phyloP scores from a whole-genome alignment of 352 stramenopile genomes.

The Aphanomyces invadans region DNA sequence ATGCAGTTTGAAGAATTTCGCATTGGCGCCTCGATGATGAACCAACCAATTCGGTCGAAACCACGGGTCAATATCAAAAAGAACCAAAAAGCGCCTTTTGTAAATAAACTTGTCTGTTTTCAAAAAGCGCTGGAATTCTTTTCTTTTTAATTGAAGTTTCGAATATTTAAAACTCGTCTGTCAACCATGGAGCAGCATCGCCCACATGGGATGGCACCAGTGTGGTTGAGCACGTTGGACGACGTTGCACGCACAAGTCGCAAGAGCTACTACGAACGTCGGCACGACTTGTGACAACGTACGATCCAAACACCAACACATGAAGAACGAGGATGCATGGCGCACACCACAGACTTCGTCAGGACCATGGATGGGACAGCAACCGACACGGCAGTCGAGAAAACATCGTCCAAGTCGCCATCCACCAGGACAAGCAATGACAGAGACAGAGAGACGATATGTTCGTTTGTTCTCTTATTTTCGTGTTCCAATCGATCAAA shows the following conservation, averaged over 20 bases:
- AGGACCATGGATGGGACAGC: neutral
- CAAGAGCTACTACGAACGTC: too few species aligned
- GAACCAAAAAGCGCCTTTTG: neutral
- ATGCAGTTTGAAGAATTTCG: neutral
- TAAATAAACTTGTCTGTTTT: neutral
- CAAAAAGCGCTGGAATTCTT: neutral
- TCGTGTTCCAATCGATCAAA: conserved; percentile 28
- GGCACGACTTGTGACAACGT: too few species aligned
- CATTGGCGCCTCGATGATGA: neutral
- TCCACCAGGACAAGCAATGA: neutral
- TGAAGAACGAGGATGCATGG: too few species aligned
- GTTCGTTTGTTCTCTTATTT: conserved; percentile 21
- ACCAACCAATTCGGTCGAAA: conserved; percentile 1
- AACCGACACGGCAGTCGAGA: neutral
- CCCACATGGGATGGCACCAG: too few species aligned
- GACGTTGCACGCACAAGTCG: too few species aligned
- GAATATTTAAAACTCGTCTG: neutral
- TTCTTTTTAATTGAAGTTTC: neutral
- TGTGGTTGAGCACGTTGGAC: too few species aligned
- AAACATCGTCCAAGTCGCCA: neutral
- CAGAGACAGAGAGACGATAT: neutral
- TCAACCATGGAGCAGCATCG: too few species aligned
- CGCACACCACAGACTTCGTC: too few species aligned
- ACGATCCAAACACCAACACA: too few species aligned
- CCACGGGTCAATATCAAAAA: neutral